Evolutionary conservation across 225 moss, liverwort and hornwort species (phyloP), one percentile per base, ranked within the genome.

Genomic region (Pleurozium schreberi): DNA sequence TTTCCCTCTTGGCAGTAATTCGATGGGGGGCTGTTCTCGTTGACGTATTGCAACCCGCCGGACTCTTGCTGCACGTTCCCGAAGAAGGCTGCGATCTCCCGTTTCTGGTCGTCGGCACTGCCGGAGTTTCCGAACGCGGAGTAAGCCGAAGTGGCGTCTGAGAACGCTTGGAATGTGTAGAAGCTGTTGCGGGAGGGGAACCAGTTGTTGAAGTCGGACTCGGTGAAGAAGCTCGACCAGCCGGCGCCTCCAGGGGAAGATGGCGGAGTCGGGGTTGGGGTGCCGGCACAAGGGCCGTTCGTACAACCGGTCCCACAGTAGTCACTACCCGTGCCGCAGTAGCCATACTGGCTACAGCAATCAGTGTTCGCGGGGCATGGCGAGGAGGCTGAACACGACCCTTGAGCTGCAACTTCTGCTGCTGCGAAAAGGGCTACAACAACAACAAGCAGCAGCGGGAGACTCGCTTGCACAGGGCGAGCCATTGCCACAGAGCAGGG

Each of bases 11-110:
- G 0, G 52, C 92, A 92, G 64, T 90, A 92, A 67, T 63, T 8
- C 1, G 0, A 12, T 8, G 5, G 4, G 28, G 90, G 82, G 58
- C 49, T 14, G 2, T 5, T 57, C 90, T 92, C 90, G 12, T 20
- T 55, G 47, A 85, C 20, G 85, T 3, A 91, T 30, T 64, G 13
- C 87, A 92, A 49, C 23, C 90, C 87, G 73, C 73, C 88, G 11
- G 94, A 77, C 68, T 94, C 94, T 14, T 91, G 91, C 71, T 84
- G 52, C 52, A 92, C 79, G 85, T 94, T 91, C 18, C 89, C 94
- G 61, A 89, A 92, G 80, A 92, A 94, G 9, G 91, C 92, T 16
- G 94, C 94, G 18, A 94, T 70, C 81, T 92, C 94, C 3, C 92
- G 89, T 69, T 91, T 92, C 91, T 90, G 84, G 64, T 86, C 87